These are phyloP conservation scores for Pythium periplocum DNA, from an alignment of 352 stramenopile species.

Conservation along the genomic window DNA sequence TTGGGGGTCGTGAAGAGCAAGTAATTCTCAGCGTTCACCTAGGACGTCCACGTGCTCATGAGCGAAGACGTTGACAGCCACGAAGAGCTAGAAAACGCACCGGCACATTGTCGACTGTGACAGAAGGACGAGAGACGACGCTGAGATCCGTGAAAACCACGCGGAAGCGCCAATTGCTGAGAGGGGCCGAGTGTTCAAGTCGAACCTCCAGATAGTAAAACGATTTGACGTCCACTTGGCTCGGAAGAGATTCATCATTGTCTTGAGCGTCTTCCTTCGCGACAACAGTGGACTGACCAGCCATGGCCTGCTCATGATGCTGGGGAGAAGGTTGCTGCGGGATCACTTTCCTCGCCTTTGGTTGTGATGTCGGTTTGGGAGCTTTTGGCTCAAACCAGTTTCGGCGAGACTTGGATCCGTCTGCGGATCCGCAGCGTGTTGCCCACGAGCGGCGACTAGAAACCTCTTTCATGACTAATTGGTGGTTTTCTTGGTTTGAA, in stretches of 20 bases:
- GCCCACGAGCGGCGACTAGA: no score
- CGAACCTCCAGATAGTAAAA: slow-evolving; percentile 56
- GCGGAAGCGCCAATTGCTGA: slow-evolving; percentile 37
- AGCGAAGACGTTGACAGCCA: neutral
- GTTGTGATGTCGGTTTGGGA: neutral
- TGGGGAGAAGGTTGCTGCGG: neutral
- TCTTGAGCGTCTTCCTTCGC: neutral
- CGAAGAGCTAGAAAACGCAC: slow-evolving; percentile 11
- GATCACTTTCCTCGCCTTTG: slow-evolving; percentile 4
- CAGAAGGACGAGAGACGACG: slow-evolving; percentile 14
- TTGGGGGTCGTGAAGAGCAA: slow-evolving; percentile 25
- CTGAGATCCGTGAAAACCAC: slow-evolving; percentile 42
- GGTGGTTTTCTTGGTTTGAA: no score
- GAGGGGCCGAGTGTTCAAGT: slow-evolving; percentile 31
- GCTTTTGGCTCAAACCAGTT: slow-evolving; percentile 12
- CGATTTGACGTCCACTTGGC: no score
- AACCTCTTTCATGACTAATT: no score
- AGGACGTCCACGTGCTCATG: neutral
- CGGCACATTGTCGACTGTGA: slow-evolving; percentile 36
- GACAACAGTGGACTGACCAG: no score
- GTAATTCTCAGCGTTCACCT: slow-evolving; percentile 43
- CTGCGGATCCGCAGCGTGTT: no score
- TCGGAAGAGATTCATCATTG: slow-evolving; percentile 18
- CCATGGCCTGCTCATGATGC: no score
- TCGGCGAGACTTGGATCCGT: neutral